Percentiles rank a stretch among this genome's conserved stretches.
phyloP scores from a whole-genome alignment of 2,329 filamentous ascomycete genomes.

The Pestalotiopsis sp. region DNA sequence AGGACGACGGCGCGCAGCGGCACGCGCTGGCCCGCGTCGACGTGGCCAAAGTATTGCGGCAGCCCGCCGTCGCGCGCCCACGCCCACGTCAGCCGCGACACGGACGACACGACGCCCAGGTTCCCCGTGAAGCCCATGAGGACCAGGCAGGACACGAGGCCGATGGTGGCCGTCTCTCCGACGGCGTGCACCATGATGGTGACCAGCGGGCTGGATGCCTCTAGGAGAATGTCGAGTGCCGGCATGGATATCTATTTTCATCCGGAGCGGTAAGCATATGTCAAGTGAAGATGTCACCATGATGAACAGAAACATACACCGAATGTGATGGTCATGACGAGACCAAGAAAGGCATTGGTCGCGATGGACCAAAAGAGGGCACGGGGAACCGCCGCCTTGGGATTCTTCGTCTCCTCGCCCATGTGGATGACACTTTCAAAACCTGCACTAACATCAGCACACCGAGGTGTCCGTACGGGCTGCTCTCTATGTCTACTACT shows the following conservation, averaged over 20 bases:
- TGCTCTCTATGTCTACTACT: background rate
- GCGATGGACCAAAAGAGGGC: conserved; percentile 11
- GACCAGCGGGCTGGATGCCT: conserved; percentile 1
- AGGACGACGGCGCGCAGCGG: conserved; percentile 2
- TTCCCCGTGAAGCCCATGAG: conserved; percentile 7
- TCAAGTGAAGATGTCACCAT: background rate
- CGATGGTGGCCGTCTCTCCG: background rate
- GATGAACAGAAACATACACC: background rate
- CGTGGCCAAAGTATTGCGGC: conserved; percentile 8
- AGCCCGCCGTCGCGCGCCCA: conserved; percentile 11
- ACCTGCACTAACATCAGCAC: background rate
- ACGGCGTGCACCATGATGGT: background rate
- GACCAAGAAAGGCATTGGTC: conserved; percentile 2
- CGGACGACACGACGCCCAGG: background rate
- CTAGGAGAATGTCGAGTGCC: background rate
- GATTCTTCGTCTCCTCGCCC: conserved; percentile 7
- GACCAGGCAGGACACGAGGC: background rate
- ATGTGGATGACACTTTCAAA: conserved; percentile 11
- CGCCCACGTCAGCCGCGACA: conserved; percentile 9
- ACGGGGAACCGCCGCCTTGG: background rate
- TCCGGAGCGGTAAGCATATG: background rate
- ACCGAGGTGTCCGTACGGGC: background rate
- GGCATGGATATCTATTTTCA: conserved; percentile 9
- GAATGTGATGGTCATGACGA: conserved; percentile 7
- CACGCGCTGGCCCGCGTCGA: conserved; percentile 3